A percentile compares a stretch with the other conserved stretches of the same genome.
Conservation (phyloP, 2,329 filamentous ascomycete genomes). For the Scopulariopsis brevicaulis region DNA sequence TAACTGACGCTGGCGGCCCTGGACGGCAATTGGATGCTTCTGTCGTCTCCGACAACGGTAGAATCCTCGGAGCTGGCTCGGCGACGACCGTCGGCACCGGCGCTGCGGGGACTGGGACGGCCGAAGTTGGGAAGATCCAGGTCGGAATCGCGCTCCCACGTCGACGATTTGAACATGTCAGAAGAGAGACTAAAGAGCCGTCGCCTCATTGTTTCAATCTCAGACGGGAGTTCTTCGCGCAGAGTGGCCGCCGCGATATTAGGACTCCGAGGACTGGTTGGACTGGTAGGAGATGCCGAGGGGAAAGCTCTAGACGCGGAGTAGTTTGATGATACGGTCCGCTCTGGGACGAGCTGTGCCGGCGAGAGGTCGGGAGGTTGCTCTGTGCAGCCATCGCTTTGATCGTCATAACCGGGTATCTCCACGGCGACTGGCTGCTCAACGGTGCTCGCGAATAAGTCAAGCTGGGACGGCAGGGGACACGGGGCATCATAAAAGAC, state of each 20-base stretch:
- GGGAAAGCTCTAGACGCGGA: background rate
- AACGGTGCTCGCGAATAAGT: background rate
- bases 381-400: background rate
- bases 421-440: background rate
- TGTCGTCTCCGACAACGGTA: background rate
- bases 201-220: background rate
- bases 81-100: background rate
- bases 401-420: background rate
- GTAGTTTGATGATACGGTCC: background rate
- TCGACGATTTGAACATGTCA: background rate
- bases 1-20: background rate
- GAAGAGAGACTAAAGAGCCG: background rate
- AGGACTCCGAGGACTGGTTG: background rate
- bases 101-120: background rate
- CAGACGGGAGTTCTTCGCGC: background rate
- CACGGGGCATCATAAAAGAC: background rate
- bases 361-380: background rate
- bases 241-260: background rate
- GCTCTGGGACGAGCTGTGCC: background rate
- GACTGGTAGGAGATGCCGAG: background rate
- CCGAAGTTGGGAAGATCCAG: background rate
- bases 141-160: background rate
- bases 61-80: background rate
- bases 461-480: background rate
- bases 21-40: background rate